Conservation (phyloP, 495 filamentous ascomycete genomes). For the Hyaloscypha hepaticicola region DNA sequence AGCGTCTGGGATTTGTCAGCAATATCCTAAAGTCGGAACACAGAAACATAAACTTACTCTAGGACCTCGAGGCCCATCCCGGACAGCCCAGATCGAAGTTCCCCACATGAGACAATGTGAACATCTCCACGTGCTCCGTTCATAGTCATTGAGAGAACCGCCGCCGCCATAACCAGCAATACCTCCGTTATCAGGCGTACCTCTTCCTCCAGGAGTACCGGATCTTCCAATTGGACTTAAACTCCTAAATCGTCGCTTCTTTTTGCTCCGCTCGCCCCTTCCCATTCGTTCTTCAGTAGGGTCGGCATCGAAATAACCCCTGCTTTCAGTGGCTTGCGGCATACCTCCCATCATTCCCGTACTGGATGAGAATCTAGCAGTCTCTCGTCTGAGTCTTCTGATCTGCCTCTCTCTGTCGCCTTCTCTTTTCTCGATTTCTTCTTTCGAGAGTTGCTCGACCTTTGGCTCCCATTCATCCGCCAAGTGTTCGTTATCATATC, state of each 20-base stretch:
- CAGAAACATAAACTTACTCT: conserved; percentile 59
- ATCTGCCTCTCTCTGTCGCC: conserved; percentile 92
- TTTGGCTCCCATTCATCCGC: conserved; percentile 94
- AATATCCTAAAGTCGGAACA: not conserved
- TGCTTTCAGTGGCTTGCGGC: conserved; percentile 56
- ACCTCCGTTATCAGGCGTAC: conserved; percentile 68
- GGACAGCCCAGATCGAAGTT: conserved; percentile 86
- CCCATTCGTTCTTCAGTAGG: conserved; percentile 64
- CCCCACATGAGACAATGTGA: conserved; percentile 88
- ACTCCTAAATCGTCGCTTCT: conserved; percentile 90
- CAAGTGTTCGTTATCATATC: conserved; percentile 86
- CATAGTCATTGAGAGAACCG: conserved; percentile 67
- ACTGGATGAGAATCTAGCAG: conserved; percentile 84
- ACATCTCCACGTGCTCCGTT: conserved; percentile 86
- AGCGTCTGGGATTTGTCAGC: conserved; percentile 60
- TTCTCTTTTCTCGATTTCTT: conserved; percentile 97
- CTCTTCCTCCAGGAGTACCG: conserved; percentile 68
- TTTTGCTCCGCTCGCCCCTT: conserved; percentile 84
- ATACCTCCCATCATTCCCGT: conserved; percentile 67
- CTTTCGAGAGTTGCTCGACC: conserved; percentile 84
- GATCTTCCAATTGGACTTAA: conserved; percentile 69
- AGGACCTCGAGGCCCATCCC: conserved; percentile 84
- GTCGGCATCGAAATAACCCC: conserved; percentile 59
- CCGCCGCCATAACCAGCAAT: conserved; percentile 64
- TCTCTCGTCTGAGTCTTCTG: conserved; percentile 81